Evolutionary conservation across 768 basidiomycete species (phyloP), one percentile per base, ranked within the genome.

Genomic region (Lactifluus rugatus): DNA sequence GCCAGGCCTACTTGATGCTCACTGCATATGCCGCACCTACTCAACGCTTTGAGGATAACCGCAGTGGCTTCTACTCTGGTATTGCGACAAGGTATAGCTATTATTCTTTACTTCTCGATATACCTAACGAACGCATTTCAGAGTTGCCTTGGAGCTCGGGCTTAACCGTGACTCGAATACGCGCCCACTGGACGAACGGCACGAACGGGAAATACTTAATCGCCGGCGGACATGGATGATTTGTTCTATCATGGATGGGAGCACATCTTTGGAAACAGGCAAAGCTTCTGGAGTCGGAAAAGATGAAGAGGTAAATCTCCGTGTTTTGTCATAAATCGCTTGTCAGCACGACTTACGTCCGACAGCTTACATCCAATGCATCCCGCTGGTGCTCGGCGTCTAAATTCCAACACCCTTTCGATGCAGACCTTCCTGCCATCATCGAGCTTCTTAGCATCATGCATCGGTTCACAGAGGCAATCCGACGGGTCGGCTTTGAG

Each of bases 231-330:
- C 83, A 25, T 89, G 87, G 86, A 72, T 89, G 54, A 82, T 82
- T 66, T 88, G 84, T 67, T 87, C 81, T 67, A 83, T 84, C 62
- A 79, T 85, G 54, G 89, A 91, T 66, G 81, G 82, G 6, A 86
- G 84, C 34, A 77, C 84, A 64, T 81, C 84, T n/a, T 82, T 83
- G 46, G 81, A 89, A 66, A 84, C 84, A 65, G 87, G 87, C 11
- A 89, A 87, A 65, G 78, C 83, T 45, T 81, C 82, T 46, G 83
- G 84, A 72, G 73, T 88, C 16, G 73, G 72, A 39, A 74, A 82
- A 32, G 83, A 88, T 64, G 83, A 87, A 76, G 82, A 84, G 80
- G 62, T 73, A 67, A 26, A 68, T 42, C 19, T 11, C 5, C 28
- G n/a, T n/a, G n/a, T 7, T 2, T 10, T 76, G 75, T 8, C 45